A percentile compares a stretch with the other conserved stretches of the same genome.
These are phyloP conservation scores for Ophiostoma perfectum DNA, from an alignment of 2,329 filamentous ascomycete species.

Conservation along the genomic window DNA sequence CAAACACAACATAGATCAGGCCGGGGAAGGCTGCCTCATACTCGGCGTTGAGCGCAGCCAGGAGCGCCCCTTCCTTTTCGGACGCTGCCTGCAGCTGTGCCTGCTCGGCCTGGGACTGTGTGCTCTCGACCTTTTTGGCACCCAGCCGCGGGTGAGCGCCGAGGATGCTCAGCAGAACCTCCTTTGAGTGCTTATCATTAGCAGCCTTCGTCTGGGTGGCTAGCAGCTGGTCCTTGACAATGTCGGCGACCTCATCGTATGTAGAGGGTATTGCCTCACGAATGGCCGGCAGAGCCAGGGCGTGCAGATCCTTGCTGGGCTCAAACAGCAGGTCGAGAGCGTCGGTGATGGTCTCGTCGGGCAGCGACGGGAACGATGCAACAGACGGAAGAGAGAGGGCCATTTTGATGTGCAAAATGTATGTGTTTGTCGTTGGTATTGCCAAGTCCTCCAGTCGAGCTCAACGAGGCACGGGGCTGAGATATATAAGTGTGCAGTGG, in stretches of 20 bases:
- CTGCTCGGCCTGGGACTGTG: conserved; percentile 75
- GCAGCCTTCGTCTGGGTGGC: conserved; percentile 46
- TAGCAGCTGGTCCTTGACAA: conserved; percentile 58
- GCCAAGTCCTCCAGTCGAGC: not conserved
- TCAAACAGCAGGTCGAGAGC: conserved; percentile 80
- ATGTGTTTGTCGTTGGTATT: not conserved
- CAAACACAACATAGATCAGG: conserved; percentile 84
- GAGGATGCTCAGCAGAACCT: conserved; percentile 65
- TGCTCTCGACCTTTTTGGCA: conserved; percentile 74
- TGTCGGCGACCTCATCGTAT: conserved; percentile 64
- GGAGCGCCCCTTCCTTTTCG: conserved; percentile 49
- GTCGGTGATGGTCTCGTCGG: conserved; percentile 49
- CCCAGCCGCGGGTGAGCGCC: conserved; percentile 79
- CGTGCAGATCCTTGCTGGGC: conserved; percentile 68
- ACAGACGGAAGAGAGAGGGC: conserved; percentile 51
- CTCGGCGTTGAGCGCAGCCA: conserved; percentile 63
- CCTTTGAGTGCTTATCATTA: conserved; percentile 39
- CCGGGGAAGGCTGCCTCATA: conserved; percentile 81
- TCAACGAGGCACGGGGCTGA: not conserved
- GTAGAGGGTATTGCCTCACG: conserved; percentile 45
- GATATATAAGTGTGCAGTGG: conserved; percentile 7
- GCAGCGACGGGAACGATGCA: conserved; percentile 49
- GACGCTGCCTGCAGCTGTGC: conserved; percentile 59
- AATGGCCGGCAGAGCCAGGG: conserved; percentile 64
- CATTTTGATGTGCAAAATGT: not conserved